A percentile compares a stretch with the other conserved stretches of the same genome.
These are phyloP conservation scores for Tetradesmus lagerheimii DNA, from an alignment of 139 green algal species.

Conservation along the genomic window DNA sequence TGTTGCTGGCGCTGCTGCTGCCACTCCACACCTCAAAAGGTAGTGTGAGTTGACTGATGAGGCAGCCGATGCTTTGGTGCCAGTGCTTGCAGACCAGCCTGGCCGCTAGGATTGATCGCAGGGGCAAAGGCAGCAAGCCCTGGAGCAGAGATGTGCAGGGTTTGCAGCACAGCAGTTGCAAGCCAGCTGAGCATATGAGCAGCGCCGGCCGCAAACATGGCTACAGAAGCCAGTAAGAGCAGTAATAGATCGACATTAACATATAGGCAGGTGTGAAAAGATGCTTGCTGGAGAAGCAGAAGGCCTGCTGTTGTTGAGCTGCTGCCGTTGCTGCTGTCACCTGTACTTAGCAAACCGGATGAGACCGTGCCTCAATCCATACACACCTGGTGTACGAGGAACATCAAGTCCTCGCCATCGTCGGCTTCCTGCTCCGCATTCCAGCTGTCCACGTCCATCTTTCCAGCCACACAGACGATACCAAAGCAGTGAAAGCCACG, in stretches of 20 bases:
- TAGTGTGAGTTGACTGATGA: not conserved
- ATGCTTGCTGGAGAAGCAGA: not conserved
- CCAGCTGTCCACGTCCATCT: not conserved
- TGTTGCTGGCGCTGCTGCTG: not conserved
- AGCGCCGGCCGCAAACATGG: no score
- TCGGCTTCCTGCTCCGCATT: not conserved
- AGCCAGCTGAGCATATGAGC: not conserved
- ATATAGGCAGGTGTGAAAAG: no score
- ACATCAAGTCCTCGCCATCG: not conserved
- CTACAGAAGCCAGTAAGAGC: no score
- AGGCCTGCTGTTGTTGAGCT: not conserved
- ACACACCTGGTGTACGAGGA: not conserved
- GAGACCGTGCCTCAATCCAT: not conserved
- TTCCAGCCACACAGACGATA: not conserved
- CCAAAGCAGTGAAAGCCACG: no score
- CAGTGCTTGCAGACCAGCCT: constrained; percentile 20
- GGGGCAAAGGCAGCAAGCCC: not conserved
- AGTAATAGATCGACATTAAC: no score
- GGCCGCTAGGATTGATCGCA: not conserved
- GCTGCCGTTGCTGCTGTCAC: not conserved
- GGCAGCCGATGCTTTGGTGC: not conserved
- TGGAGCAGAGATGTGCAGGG: not conserved
- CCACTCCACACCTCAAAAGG: not conserved
- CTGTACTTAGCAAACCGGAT: not conserved
- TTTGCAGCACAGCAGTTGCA: not conserved